Percentiles rank a stretch among this genome's conserved stretches.
Evolutionary conservation across 192 early-diverging fungal genomes (phyloP).

Genomic region (Backusella tuberculispora): DNA sequence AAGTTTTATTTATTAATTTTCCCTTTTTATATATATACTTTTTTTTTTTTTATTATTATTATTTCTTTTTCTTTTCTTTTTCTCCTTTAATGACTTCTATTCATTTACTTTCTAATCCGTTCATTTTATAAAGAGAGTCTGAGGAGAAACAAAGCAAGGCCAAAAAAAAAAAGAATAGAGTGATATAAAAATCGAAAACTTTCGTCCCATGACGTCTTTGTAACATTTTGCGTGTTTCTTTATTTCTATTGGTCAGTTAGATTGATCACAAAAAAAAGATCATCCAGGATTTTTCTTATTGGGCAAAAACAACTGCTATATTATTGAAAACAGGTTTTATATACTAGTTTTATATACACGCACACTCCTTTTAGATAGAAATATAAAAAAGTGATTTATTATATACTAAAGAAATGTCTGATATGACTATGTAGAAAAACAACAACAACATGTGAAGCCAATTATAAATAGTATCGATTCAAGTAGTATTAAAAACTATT

Average conservation of each 20-base stretch:
- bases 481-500: too few relatives aligned
- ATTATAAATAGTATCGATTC: too few relatives aligned
- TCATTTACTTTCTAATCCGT: slow-evolving; percentile 32
- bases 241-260: slow-evolving; percentile 3
- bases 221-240: not conserved
- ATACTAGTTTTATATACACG: too few relatives aligned
- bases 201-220: not conserved
- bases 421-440: too few relatives aligned
- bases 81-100: not conserved
- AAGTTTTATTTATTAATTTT: not conserved
- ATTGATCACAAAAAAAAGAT: not conserved
- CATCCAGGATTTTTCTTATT: not conserved
- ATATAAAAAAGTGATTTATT: too few relatives aligned
- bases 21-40: not conserved
- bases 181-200: not conserved
- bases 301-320: too few relatives aligned
- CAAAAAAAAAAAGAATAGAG: not conserved
- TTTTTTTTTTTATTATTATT: not conserved
- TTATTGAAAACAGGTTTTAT: too few relatives aligned
- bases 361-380: too few relatives aligned
- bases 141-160: slow-evolving; percentile 19
- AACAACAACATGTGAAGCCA: too few relatives aligned
- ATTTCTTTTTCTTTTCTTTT: not conserved
- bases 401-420: too few relatives aligned
- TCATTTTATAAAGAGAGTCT: slow-evolving; percentile 23